A percentile compares a stretch with the other conserved stretches of the same genome.
phyloP scores from a whole-genome alignment of 352 stramenopile species.

The Globisporangium abappressorium region DNA sequence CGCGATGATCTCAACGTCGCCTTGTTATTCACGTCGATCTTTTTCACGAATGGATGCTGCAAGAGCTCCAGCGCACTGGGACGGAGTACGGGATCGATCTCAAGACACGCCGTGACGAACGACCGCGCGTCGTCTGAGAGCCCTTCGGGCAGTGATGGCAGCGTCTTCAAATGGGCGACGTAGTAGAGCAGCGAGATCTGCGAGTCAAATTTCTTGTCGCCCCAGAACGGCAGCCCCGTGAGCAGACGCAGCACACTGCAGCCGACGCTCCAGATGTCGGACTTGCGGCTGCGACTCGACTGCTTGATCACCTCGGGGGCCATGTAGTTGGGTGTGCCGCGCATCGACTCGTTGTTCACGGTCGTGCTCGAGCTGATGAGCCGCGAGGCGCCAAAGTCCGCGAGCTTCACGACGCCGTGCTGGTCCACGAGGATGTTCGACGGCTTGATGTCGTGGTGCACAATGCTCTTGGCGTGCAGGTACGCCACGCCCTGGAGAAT shows the following conservation, averaged over 20 bases:
- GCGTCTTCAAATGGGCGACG: slow-evolving; percentile 46
- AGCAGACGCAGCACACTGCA: slow-evolving; percentile 79
- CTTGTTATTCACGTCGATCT: slow-evolving; percentile 1
- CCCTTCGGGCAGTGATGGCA: slow-evolving; percentile 36
- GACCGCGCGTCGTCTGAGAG: slow-evolving; percentile 40
- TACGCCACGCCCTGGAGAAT: slow-evolving; percentile 89
- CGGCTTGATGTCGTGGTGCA: slow-evolving; percentile 85
- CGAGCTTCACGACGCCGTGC: slow-evolving; percentile 92
- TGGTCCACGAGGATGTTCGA: slow-evolving; percentile 95
- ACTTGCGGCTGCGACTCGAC: slow-evolving; percentile 60
- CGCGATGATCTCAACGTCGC: not conserved
- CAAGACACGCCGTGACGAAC: slow-evolving; percentile 50
- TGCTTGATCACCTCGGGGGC: slow-evolving; percentile 88
- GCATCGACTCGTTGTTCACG: slow-evolving; percentile 56
- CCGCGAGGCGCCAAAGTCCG: slow-evolving; percentile 91
- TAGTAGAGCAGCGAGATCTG: slow-evolving; percentile 66
- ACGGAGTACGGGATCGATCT: slow-evolving; percentile 51
- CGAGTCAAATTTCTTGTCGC: slow-evolving; percentile 74
- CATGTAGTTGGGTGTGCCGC: slow-evolving; percentile 87
- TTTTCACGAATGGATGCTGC: slow-evolving; percentile 83
- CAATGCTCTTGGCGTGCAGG: slow-evolving; percentile 69
- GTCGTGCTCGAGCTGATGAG: slow-evolving; percentile 52
- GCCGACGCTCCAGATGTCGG: slow-evolving; percentile 84
- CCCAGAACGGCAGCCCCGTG: slow-evolving; percentile 68
- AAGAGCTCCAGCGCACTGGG: slow-evolving; percentile 89